These are phyloP conservation scores for Boletus eberwhitei DNA, from an alignment of 768 basidiomycete genomes.

Conservation along the genomic window DNA sequence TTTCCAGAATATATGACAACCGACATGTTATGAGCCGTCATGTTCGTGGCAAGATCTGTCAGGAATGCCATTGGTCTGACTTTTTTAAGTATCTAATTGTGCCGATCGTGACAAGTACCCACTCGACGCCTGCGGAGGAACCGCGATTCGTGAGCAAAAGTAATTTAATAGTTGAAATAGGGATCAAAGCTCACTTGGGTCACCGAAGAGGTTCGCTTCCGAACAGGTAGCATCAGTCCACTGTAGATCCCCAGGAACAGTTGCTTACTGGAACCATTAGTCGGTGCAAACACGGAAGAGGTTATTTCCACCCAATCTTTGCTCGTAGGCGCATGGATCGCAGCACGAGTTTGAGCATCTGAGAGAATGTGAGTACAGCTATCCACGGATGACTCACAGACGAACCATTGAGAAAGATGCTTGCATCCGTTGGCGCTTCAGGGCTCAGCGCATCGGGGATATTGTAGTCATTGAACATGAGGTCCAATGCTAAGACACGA, in stretches of 20 bases:
- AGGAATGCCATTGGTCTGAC: constrained; percentile 61
- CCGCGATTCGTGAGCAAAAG: too few relatives aligned
- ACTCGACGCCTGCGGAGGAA: too few relatives aligned
- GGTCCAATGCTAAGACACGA: constrained; percentile 13
- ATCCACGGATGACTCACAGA: neutral
- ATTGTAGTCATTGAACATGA: constrained; percentile 45
- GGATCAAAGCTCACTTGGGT: constrained; percentile 30
- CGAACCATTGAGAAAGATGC: neutral
- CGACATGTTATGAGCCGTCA: constrained; percentile 43
- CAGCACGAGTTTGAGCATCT: too few relatives aligned
- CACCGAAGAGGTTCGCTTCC: constrained; percentile 17
- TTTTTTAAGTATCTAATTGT: neutral
- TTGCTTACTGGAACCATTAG: too few relatives aligned
- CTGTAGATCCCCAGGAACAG: too few relatives aligned
- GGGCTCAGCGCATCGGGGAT: constrained; percentile 44
- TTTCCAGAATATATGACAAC: constrained; percentile 65
- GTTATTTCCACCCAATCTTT: too few relatives aligned
- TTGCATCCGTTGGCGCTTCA: neutral
- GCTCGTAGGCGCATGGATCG: too few relatives aligned
- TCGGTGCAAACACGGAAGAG: too few relatives aligned
- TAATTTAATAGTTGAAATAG: too few relatives aligned
- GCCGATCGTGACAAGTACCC: constrained; percentile 7
- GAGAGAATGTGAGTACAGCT: too few relatives aligned
- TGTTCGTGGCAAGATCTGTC: constrained; percentile 62
- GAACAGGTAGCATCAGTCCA: neutral